Evolutionary conservation across 306 rosid species (phyloP).

Genomic region (Comarum palustre): DNA sequence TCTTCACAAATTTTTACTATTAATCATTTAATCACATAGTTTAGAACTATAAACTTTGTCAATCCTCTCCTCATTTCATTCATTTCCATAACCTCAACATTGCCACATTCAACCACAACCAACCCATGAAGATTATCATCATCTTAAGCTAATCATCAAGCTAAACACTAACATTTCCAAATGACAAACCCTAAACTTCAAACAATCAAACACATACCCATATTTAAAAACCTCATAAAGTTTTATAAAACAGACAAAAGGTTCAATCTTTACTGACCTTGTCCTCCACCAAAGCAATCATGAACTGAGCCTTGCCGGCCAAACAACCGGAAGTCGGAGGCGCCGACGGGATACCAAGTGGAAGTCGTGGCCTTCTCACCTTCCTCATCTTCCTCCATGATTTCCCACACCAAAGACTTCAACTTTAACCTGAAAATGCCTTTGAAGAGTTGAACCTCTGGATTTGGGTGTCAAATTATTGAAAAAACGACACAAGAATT

Average conservation of each 20-base stretch:
- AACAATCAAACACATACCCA: not conserved
- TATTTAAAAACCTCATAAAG: not conserved
- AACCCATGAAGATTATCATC: slow-evolving; percentile 1
- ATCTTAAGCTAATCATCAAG: not conserved
- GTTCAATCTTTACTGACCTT: slow-evolving; percentile 22
- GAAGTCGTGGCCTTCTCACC: slow-evolving; percentile 33
- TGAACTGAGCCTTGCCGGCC: slow-evolving; percentile 33
- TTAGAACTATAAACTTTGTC: not conserved
- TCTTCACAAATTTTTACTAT: not conserved
- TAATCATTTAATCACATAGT: not conserved
- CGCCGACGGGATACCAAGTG: slow-evolving; percentile 27
- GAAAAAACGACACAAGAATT: not conserved
- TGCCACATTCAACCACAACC: not conserved
- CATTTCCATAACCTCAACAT: not conserved
- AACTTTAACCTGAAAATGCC: not conserved
- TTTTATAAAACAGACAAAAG: slow-evolving; percentile 4
- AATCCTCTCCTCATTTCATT: not conserved
- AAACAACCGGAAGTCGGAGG: slow-evolving; percentile 21
- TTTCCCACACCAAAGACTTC: slow-evolving; percentile 3
- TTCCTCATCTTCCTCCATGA: slow-evolving; percentile 49
- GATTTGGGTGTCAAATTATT: slow-evolving; percentile 6
- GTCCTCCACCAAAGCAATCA: slow-evolving; percentile 35
- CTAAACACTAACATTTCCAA: not conserved
- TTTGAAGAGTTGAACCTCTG: not conserved
- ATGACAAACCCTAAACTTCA: not conserved